phyloP scores from a whole-genome alignment of 108 stramenopile species.

The Bacterosira constricta region DNA sequence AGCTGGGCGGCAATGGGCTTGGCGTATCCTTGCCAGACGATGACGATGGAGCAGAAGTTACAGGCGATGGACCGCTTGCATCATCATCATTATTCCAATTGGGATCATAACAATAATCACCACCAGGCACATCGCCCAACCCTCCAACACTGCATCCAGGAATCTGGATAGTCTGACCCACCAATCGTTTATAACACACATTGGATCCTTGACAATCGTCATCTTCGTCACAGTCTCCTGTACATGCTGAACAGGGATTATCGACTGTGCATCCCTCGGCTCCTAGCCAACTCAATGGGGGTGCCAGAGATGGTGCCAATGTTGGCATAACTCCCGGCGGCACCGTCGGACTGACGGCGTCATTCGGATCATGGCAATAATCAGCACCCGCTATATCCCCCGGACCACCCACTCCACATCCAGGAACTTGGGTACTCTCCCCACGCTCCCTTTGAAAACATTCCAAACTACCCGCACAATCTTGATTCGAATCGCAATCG shows the following conservation, averaged over 20 bases:
- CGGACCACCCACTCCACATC: conserved; percentile 26
- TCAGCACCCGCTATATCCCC: conserved; percentile 44
- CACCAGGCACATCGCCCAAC: conserved; percentile 31
- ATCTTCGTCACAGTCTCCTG: conserved; percentile 51
- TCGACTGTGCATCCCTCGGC: not conserved
- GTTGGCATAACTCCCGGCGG: no score
- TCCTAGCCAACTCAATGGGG: not conserved
- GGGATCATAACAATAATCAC: conserved; percentile 48
- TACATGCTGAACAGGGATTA: conserved; percentile 31
- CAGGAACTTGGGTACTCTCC: conserved; percentile 40
- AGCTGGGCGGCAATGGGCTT: no score
- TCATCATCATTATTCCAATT: conserved; percentile 3
- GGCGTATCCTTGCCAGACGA: conserved; percentile 34
- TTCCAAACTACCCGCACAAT: conserved; percentile 28
- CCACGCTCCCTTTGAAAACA: conserved; percentile 52
- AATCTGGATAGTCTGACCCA: conserved; percentile 31
- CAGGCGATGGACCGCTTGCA: not conserved
- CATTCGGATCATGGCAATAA: conserved; percentile 49
- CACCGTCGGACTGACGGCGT: no score
- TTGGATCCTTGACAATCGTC: conserved; percentile 31
- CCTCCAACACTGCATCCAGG: conserved; percentile 39
- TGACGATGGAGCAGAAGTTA: not conserved
- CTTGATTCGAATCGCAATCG: conserved; percentile 48
- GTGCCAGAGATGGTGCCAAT: not conserved
- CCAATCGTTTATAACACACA: conserved; percentile 48